Base-by-base conservation (phyloP, 768 basidiomycete species). In the Leucocoprinus leucothites region DNA sequence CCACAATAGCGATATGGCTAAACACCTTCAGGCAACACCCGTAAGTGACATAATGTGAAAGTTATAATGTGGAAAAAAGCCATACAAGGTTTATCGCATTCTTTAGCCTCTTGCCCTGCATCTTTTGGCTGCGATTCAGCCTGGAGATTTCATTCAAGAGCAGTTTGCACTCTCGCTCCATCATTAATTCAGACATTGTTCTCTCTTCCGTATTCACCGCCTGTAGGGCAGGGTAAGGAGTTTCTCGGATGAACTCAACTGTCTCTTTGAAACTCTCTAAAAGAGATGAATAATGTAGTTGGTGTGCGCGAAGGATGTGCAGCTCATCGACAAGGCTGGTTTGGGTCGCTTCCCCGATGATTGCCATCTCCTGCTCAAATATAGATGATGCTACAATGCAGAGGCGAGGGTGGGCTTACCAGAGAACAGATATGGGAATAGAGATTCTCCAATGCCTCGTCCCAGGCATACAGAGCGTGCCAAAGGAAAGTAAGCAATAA, bases 381-480 rank as follows among this genome's bases (percentile, higher is more conserved):
- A n/a, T n/a, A n/a, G n/a, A 25, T 14, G 24, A n/a, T n/a, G n/a
- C 14, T n/a, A 3, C 38, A n/a, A n/a, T 18, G 5, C 9, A 9
- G 14, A 6, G 7, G n/a, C 18, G n/a, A 35, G 13, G 25, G n/a
- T n/a, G 31, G 21, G 63, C 76, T 48, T 57, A 83, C 82, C 22
- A 84, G 67, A 31, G 58, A 62, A 60, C 72, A 78, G 21, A 85
- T 76, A 61, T 84, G 77, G 0, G 64, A 58, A 53, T 83, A 84
- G 7, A 85, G 65, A 26, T 70, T 65, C 57, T 84, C 83, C 13
- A 85, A 63, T 0, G 82, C 73, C 61, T 85, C 76, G 53, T 85
- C 83, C 82, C 82, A 85, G 0, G 80, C 78, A 58, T 85, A 85
- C 47, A 84, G 55, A 1, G 82, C 76, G 53, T 84, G 79, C 84